Evolutionary conservation across 2,329 filamentous ascomycete species (phyloP).

Genomic region (Sporothrix luriei): DNA sequence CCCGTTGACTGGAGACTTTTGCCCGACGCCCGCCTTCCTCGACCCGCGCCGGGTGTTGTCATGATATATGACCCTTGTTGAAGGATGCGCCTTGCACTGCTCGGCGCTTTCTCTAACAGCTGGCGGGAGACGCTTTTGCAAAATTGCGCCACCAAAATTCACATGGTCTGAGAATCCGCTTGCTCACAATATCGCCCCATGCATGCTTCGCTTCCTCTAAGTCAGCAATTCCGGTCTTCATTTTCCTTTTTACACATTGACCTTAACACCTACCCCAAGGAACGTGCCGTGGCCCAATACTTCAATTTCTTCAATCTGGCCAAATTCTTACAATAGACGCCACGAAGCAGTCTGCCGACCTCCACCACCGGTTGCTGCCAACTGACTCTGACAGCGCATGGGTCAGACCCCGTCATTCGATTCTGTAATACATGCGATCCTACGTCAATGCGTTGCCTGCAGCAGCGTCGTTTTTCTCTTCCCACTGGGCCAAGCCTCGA

Average conservation of each 20-base stretch:
- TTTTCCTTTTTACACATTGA: neutral
- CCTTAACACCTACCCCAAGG: neutral
- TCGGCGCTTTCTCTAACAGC: neutral
- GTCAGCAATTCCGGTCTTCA: neutral
- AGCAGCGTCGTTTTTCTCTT: neutral
- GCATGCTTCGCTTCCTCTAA: neutral
- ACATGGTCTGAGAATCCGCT: neutral
- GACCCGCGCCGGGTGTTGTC: slow-evolving; percentile 24
- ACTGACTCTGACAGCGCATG: slow-evolving; percentile 6
- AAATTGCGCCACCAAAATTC: slow-evolving; percentile 5
- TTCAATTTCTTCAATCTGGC: no score
- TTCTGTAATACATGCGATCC: neutral
- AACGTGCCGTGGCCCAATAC: slow-evolving; percentile 19
- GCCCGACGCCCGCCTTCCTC: neutral
- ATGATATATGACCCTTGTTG: neutral
- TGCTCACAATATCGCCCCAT: slow-evolving; percentile 1
- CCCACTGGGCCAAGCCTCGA: slow-evolving; percentile 8
- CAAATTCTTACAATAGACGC: neutral
- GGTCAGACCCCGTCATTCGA: neutral
- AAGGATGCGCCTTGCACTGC: slow-evolving; percentile 11
- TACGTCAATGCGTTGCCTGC: slow-evolving; percentile 15
- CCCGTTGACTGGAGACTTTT: neutral
- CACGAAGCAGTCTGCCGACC: neutral
- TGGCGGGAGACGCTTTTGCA: slow-evolving; percentile 1
- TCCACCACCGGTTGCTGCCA: neutral